Evolutionary conservation across 1,284 basidiomycete species (phyloP).

Genomic region (Rhodotorula mucilaginosa): DNA sequence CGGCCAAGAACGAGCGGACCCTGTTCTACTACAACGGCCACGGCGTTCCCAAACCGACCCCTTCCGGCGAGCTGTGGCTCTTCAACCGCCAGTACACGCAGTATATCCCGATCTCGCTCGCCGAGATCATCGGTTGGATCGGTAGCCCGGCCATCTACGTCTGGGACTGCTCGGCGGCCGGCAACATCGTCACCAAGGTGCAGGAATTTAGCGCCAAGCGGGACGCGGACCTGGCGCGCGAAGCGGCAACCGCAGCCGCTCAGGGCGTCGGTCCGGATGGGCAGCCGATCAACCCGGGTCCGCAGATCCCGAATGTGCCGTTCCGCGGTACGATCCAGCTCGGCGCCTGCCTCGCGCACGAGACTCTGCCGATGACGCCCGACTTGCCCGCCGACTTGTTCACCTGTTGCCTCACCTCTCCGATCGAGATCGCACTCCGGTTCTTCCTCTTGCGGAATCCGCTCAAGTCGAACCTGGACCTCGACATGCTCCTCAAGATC

Average conservation of each 20-base stretch:
- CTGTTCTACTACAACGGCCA: conserved; percentile 99
- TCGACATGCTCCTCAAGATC: conserved; percentile 91
- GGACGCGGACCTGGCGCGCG: conserved; percentile 65
- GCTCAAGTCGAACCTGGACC: conserved; percentile 55
- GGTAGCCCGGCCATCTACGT: conserved; percentile 91
- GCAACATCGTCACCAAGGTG: conserved; percentile 88
- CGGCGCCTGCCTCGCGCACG: conserved; percentile 87
- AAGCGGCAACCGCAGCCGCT: conserved; percentile 27
- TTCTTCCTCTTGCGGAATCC: conserved; percentile 92
- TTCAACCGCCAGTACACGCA: conserved; percentile 98
- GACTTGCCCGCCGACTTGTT: conserved; percentile 96
- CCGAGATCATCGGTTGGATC: conserved; percentile 44
- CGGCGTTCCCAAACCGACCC: conserved; percentile 93
- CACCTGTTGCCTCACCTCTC: conserved; percentile 95
- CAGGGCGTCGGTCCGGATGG: conserved; percentile 16
- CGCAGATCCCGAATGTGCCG: conserved; percentile 55
- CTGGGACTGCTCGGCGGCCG: conserved; percentile 97
- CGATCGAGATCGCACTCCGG: conserved; percentile 94
- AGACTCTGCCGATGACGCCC: conserved; percentile 89
- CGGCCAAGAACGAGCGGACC: conserved; percentile 89
- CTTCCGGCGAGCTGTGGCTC: conserved; percentile 96
- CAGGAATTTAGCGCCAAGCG: conserved; percentile 79
- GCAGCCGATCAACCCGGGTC: conserved; percentile 48
- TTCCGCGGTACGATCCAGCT: conserved; percentile 91
- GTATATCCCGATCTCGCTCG: conserved; percentile 77